A percentile compares a stretch with the other conserved stretches of the same genome.
phyloP scores from a whole-genome alignment of 164 flowering plant genomes.

The Tetracentron sinense region DNA sequence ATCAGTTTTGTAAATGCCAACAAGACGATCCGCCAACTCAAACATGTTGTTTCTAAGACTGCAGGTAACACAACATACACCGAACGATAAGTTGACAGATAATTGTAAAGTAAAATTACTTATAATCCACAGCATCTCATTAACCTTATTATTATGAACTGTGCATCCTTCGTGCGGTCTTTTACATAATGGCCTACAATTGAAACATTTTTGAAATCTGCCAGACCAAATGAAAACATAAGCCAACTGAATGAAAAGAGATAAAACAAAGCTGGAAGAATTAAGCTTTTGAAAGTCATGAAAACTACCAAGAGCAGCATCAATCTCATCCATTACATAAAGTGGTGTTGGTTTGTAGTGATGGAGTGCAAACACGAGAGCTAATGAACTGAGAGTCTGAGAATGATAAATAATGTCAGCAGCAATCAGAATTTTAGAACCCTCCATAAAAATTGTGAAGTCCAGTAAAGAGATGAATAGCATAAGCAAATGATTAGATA shows the following conservation, averaged over 20 bases:
- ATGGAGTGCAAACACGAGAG: slow-evolving; percentile 96
- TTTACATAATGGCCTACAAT: slow-evolving; percentile 98
- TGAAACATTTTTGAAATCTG: slow-evolving; percentile 98
- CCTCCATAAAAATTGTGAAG: neutral
- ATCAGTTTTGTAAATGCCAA: slow-evolving; percentile 93
- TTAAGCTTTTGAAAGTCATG: neutral
- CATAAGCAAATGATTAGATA: neutral
- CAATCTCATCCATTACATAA: slow-evolving; percentile 99
- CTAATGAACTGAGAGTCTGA: slow-evolving; percentile 98
- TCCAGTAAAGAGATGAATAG: neutral
- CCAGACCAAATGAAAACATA: slow-evolving; percentile 6
- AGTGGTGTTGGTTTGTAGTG: slow-evolving; percentile 99
- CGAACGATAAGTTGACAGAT: neutral
- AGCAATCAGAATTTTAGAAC: neutral
- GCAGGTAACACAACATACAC: slow-evolving; percentile 23
- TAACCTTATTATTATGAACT: slow-evolving; percentile 91
- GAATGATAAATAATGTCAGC: slow-evolving; percentile 10
- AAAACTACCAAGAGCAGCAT: slow-evolving; percentile 89
- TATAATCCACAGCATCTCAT: neutral
- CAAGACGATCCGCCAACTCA: slow-evolving; percentile 94
- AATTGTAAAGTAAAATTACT: neutral
- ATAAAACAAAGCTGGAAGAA: neutral
- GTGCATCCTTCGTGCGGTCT: slow-evolving; percentile 97
- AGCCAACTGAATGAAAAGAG: neutral
- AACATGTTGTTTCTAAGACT: slow-evolving; percentile 97